Evolutionary conservation across 345 rosid species (phyloP).

Genomic region (Dovyalis caffra): DNA sequence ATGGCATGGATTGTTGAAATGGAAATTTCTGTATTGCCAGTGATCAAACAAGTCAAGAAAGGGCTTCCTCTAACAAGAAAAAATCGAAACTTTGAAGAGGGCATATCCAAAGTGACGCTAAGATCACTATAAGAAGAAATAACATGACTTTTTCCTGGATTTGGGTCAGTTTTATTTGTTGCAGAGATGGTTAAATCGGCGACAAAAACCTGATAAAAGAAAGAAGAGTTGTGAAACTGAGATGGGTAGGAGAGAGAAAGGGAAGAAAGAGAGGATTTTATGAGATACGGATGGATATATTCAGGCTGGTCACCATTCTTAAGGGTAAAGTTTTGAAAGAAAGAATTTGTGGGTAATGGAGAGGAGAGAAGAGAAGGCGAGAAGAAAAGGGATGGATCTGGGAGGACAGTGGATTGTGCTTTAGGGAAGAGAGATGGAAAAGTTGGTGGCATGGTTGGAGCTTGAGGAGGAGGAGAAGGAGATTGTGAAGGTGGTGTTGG

Average conservation of each 20-base stretch:
- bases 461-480: constrained; percentile 4
- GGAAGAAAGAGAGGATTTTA: constrained; percentile 62
- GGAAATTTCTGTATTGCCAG: constrained; percentile 38
- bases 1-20: constrained; percentile 79
- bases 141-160: constrained; percentile 40
- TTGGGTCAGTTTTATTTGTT: constrained; percentile 30
- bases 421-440: constrained; percentile 67
- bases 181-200: constrained; percentile 73
- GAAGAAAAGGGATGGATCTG: constrained; percentile 82
- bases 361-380: constrained; percentile 58
- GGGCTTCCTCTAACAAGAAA: constrained; percentile 89
- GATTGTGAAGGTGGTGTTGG: constrained; percentile 25
- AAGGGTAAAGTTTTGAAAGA: constrained; percentile 90
- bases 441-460: constrained; percentile 9
- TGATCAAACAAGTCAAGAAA: constrained; percentile 63
- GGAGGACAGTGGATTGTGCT: constrained; percentile 58
- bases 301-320: constrained; percentile 81
- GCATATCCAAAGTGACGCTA: constrained; percentile 71
- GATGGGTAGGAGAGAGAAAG: constrained; percentile 77
- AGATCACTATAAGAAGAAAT: constrained; percentile 76
- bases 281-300: constrained; percentile 87
- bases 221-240: constrained; percentile 53
- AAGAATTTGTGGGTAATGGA: constrained; percentile 86
- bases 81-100: constrained; percentile 67
- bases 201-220: constrained; percentile 57